Evolutionary conservation across 1,284 basidiomycete genomes (phyloP).

Genomic region (Heliocybe sulcata): DNA sequence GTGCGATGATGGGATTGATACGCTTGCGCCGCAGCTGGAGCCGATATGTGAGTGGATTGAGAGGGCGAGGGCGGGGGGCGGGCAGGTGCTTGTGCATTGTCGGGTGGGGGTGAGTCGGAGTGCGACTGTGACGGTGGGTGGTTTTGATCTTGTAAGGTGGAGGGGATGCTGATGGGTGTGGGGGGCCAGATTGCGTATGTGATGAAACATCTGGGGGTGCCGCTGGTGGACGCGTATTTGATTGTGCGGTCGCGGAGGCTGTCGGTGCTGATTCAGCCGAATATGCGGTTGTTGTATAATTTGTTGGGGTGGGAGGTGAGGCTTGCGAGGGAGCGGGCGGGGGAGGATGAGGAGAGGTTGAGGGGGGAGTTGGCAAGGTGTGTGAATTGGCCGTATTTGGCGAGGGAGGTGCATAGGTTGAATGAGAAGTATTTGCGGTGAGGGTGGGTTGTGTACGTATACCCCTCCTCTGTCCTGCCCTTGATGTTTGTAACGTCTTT

Average conservation of each 20-base stretch:
- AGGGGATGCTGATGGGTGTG: background rate
- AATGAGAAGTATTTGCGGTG: slow-evolving; percentile 74
- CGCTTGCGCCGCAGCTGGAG: slow-evolving; percentile 81
- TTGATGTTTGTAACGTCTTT: too few relatives aligned
- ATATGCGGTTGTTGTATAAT: slow-evolving; percentile 90
- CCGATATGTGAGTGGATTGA: slow-evolving; percentile 94
- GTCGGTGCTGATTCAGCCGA: slow-evolving; percentile 89
- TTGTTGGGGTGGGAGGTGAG: slow-evolving; percentile 90
- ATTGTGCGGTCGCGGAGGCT: slow-evolving; percentile 80
- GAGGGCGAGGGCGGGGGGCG: slow-evolving; percentile 71
- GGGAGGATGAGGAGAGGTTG: slow-evolving; percentile 38
- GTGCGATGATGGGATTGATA: slow-evolving; percentile 95
- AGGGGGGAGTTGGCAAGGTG: slow-evolving; percentile 51
- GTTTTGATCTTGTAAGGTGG: slow-evolving; percentile 4
- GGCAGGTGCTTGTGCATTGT: slow-evolving; percentile 93
- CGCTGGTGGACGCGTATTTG: slow-evolving; percentile 90
- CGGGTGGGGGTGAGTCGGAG: slow-evolving; percentile 91
- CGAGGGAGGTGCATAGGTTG: slow-evolving; percentile 70
- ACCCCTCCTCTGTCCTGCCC: too few relatives aligned
- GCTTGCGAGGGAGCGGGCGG: slow-evolving; percentile 64
- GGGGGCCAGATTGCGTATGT: slow-evolving; percentile 81
- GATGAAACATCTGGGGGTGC: slow-evolving; percentile 87
- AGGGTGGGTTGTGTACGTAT: slow-evolving; percentile 7
- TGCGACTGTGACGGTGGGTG: slow-evolving; percentile 81
- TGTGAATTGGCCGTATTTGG: slow-evolving; percentile 73